Evolutionary conservation across 2,329 filamentous ascomycete genomes (phyloP), one percentile per base, ranked within the genome.

Genomic region (Aspergillus candidus): DNA sequence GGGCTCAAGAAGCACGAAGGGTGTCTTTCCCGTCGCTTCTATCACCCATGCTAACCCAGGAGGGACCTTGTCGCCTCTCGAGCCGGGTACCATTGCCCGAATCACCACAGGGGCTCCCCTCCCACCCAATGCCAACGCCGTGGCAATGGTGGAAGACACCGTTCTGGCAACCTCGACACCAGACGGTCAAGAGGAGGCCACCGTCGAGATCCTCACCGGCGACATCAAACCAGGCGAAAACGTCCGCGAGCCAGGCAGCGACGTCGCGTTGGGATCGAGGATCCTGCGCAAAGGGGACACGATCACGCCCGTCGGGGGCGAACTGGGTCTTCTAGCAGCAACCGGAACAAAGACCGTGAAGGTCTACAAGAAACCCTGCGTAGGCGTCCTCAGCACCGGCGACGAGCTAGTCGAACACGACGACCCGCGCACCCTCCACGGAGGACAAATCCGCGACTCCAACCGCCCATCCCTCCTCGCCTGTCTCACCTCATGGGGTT

Each of bases 121-220:
- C 1, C 93, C 93, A 1, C 82, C 83, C 0, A 88, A 90, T 1
- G 88, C 93, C 2, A 94, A 88, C 18, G 84, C 91, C 0, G 90
- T 98, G 4, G 84, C 96, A 37, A 97, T 94, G 88, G 93, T 98
- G 0, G 93, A 98, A 69, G 93, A 96, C 59, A 98, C 93, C 0
- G 69, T 83, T 1, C 72, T 98, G 4, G 80, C 78, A 48, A 82
- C 79, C 2, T 81, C 80, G 66, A 93, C 88, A 0, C 82, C 86
- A 0, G 87, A 94, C 54, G 86, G 83, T 0, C 76, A 75, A 40
- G 93, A 98, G 68, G 93, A 98, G 65, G 83, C 83, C 38, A 85
- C 89, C 49, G 79, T 98, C 2, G 87, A 94, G 62, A 90, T 98
- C 32, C 72, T 94, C 2, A 88, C 88, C 0, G 81, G 83, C 22